Conservation (phyloP, 768 basidiomycete genomes). For the Serendipita sp. region DNA sequence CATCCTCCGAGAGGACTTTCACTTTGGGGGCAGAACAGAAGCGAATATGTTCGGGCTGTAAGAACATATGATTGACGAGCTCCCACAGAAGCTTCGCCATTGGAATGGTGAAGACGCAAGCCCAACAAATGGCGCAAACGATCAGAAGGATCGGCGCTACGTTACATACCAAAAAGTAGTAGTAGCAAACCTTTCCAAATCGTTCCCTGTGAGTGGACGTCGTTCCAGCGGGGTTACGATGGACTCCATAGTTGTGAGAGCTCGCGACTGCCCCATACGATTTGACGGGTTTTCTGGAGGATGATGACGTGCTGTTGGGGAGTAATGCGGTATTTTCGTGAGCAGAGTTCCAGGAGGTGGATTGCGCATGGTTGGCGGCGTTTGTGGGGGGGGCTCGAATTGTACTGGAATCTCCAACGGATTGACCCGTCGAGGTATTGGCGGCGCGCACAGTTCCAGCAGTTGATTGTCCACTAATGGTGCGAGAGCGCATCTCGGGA, state of each 20-base stretch:
- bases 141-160: slow-evolving; percentile 80
- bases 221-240: background rate
- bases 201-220: background rate
- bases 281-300: slow-evolving; percentile 24
- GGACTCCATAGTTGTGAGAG: slow-evolving; percentile 4
- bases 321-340: slow-evolving; percentile 19
- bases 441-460: slow-evolving; percentile 21
- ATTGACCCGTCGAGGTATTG: slow-evolving; percentile 10
- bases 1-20: slow-evolving; percentile 33
- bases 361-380: slow-evolving; percentile 20
- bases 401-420: slow-evolving; percentile 19
- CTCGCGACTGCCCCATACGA: slow-evolving; percentile 38
- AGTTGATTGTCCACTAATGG: slow-evolving; percentile 18
- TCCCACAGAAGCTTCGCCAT: slow-evolving; percentile 98
- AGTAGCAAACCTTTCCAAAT: slow-evolving; percentile 65
- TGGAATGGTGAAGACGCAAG: slow-evolving; percentile 83
- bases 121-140: slow-evolving; percentile 88
- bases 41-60: slow-evolving; percentile 67
- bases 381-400: slow-evolving; percentile 12
- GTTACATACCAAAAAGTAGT: slow-evolving; percentile 55
- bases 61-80: slow-evolving; percentile 66
- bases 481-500: slow-evolving; percentile 15
- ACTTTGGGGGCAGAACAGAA: slow-evolving; percentile 79
- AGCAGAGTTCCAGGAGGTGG: slow-evolving; percentile 26
- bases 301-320: slow-evolving; percentile 9